Base-by-base conservation (phyloP, 2,329 filamentous ascomycete genomes). In the Fusarium clavum region DNA sequence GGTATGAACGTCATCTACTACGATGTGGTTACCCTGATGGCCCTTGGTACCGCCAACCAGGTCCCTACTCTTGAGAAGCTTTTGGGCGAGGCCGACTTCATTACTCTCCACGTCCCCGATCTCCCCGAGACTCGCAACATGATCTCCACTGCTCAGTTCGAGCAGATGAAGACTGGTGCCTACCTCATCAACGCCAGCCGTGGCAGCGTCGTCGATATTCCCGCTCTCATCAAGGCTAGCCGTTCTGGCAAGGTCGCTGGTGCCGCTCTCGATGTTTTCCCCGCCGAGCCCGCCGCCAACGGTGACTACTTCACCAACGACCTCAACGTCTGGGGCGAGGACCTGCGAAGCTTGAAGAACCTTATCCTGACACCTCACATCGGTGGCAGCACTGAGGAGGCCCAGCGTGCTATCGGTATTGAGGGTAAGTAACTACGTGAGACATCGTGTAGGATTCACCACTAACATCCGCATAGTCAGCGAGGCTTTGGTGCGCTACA, bases 1-100 rank as follows among this genome's bases (percentile, higher is more conserved):
- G 96, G 96, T 52, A 98, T 99, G 95, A 90, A 87, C 18, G 96
- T 99, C 76, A 94, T 98, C 76, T 99, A 98, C 86, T 98, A 97
- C 81, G 96, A 99, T 80, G 90, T 97, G 9, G 83, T 97, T 69
- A 97, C 94, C 73, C 86, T 98, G 73, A 99, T 99, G 96, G 92
- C 92, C 46, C 84, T 99, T 79, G 96, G 96, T 59, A 97, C 92
- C 13, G 90, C 95, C 32, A 90, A 87, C 73, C 96, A 98, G 79
- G 92, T 98, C 41, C 84, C 91, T 8, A 92, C 88, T 1, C 84
- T 99, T 24, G 87, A 95, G 32, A 88, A 86, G 22, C 89, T 99
- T 41, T 88, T 99, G 46, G 84, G 87, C 59, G 85, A 91, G 74
- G 90, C 95, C 46, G 96, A 99, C 81, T 99, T 98, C 76, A 90